These are phyloP conservation scores for Candida palmyrensis DNA, from an alignment of 805 yeast genomes.

Conservation along the genomic window DNA sequence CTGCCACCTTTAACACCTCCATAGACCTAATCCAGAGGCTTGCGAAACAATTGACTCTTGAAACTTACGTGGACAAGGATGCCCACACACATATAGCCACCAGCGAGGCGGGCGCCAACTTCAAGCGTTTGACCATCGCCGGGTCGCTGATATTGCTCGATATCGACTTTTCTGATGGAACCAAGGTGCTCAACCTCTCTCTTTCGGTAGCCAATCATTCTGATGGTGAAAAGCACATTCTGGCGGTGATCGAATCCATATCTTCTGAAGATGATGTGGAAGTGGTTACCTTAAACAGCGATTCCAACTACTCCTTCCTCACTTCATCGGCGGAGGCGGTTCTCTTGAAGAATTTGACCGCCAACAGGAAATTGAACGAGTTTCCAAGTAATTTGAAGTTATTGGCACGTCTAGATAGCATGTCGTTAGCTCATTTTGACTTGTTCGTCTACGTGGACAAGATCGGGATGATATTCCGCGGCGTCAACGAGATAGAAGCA, in stretches of 20 bases:
- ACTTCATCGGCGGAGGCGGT: constrained; percentile 21
- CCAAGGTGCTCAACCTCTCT: constrained; percentile 21
- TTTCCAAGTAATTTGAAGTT: constrained; percentile 34
- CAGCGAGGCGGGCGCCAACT: constrained; percentile 10
- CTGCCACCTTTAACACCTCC: constrained; percentile 25
- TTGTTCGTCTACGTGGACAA: constrained; percentile 26
- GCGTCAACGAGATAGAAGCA: constrained; percentile 18
- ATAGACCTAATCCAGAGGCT: constrained; percentile 34
- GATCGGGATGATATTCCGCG: constrained; percentile 22
- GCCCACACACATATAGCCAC: constrained; percentile 19
- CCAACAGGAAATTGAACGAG: constrained; percentile 13
- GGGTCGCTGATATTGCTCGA: constrained; percentile 37
- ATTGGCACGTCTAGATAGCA: constrained; percentile 30
- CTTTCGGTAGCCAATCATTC: constrained; percentile 32
- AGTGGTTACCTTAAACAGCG: not conserved
- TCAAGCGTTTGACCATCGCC: constrained; percentile 36
- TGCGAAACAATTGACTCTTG: constrained; percentile 35
- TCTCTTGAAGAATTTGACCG: constrained; percentile 20
- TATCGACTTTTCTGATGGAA: constrained; percentile 28
- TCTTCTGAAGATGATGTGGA: not conserved
- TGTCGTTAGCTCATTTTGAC: constrained; percentile 25
- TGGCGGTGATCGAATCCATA: not conserved
- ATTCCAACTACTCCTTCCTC: not conserved
- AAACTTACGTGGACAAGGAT: constrained; percentile 37
- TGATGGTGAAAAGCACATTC: constrained; percentile 6